Conservation (phyloP, 23 red algal species). For the Gracilariopsis chorda region DNA sequence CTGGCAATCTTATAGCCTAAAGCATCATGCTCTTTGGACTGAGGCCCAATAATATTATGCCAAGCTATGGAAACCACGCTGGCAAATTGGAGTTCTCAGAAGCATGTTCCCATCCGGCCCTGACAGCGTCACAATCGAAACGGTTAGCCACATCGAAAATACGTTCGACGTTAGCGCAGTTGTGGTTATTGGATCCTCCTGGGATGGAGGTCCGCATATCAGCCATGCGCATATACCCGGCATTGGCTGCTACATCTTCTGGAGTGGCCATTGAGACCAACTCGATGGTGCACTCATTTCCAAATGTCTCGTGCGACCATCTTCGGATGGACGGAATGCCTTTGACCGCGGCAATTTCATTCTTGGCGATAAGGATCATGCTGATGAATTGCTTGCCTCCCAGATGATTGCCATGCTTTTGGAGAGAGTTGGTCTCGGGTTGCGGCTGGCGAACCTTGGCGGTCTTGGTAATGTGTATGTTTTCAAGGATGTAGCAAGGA, state of each 20-base stretch:
- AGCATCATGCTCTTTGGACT: conserved; percentile 62
- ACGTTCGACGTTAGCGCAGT: conserved; percentile 92
- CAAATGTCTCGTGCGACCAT: conserved; percentile 88
- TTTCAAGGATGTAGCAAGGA: not conserved
- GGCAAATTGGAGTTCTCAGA: conserved; percentile 88
- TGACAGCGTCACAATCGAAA: conserved; percentile 73
- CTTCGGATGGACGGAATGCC: conserved; percentile 79
- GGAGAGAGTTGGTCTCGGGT: too few species aligned
- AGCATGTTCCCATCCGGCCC: conserved; percentile 95
- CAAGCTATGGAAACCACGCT: conserved; percentile 8
- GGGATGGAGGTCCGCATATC: conserved; percentile 77
- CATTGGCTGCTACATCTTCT: conserved; percentile 89
- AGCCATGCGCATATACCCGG: conserved; percentile 86
- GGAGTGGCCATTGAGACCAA: conserved; percentile 91
- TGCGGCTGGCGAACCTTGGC: too few species aligned
- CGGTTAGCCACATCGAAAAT: conserved; percentile 80
- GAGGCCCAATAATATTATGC: conserved; percentile 80
- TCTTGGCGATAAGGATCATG: conserved; percentile 83
- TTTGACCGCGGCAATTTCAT: conserved; percentile 94
- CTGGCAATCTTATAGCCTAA: conserved; percentile 91
- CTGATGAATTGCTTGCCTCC: conserved; percentile 35
- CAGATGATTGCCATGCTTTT: conserved; percentile 25
- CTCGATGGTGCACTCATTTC: conserved; percentile 67
- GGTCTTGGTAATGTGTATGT: too few species aligned
- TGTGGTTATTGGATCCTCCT: conserved; percentile 84